Conservation (phyloP, 176 grass and related monocot species). For the Oryza glumipatula region DNA sequence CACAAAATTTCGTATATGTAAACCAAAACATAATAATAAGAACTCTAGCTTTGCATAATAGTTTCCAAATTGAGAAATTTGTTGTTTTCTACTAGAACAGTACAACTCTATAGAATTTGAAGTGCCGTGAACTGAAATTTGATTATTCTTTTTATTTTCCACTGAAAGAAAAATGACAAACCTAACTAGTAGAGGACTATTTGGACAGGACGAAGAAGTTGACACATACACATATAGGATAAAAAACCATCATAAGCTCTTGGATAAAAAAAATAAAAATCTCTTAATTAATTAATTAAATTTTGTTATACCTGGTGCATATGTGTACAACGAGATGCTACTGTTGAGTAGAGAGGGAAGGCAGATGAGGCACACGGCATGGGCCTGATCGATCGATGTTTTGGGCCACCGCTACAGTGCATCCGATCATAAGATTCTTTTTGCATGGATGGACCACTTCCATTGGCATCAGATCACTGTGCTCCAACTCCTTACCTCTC, state of each 20-base stretch:
- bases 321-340: background rate
- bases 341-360: slow-evolving; percentile 20
- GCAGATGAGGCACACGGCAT: slow-evolving; percentile 41
- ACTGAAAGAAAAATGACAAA: background rate
- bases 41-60: background rate
- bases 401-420: slow-evolving; percentile 30
- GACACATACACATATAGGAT: background rate
- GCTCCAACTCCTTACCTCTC: background rate
- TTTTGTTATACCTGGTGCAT: background rate
- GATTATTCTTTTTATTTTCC: too few species aligned
- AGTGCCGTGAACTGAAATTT: too few species aligned
- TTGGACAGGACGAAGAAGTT: background rate
- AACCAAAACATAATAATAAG: background rate
- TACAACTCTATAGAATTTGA: background rate
- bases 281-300: too few species aligned
- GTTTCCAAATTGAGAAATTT: background rate
- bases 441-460: slow-evolving; percentile 55
- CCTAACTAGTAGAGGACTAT: background rate
- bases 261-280: background rate
- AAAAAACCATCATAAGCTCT: background rate
- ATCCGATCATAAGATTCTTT: slow-evolving; percentile 50
- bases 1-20: background rate
- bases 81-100: background rate
- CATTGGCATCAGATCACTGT: slow-evolving; percentile 37
- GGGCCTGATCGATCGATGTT: slow-evolving; percentile 16